Conservation (phyloP, 2,329 filamentous ascomycete species). For the Paecilomyces sp. region DNA sequence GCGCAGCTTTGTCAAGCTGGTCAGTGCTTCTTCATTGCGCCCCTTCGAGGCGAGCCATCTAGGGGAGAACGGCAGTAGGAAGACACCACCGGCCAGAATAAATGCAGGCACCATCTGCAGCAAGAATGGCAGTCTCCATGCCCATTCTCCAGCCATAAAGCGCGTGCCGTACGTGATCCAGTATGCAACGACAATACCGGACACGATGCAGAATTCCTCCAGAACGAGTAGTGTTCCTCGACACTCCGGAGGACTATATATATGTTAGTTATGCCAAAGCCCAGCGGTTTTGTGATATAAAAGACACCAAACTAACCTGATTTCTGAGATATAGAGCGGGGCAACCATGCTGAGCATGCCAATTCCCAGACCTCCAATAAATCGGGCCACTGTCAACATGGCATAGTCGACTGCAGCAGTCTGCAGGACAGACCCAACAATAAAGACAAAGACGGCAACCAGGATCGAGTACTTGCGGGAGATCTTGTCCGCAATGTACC, state of each 20-base stretch:
- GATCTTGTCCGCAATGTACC: constrained; percentile 46
- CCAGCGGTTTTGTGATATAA: background rate
- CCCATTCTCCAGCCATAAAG: background rate
- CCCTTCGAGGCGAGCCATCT: constrained; percentile 46
- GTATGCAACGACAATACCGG: constrained; percentile 8
- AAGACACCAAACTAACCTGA: constrained; percentile 10
- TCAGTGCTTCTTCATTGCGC: constrained; percentile 43
- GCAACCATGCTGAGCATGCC: constrained; percentile 27
- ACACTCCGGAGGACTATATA: constrained; percentile 7
- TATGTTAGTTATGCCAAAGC: background rate
- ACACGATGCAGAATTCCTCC: constrained; percentile 9
- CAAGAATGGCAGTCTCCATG: background rate
- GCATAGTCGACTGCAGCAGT: constrained; percentile 44
- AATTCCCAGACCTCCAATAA: constrained; percentile 4
- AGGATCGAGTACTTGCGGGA: constrained; percentile 48
- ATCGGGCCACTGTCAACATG: constrained; percentile 36
- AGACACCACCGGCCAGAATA: constrained; percentile 28
- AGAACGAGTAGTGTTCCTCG: constrained; percentile 10
- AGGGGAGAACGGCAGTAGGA: constrained; percentile 49
- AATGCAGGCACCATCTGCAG: constrained; percentile 39
- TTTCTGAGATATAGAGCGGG: constrained; percentile 43
- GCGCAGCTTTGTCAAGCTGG: constrained; percentile 43
- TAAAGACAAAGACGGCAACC: constrained; percentile 46
- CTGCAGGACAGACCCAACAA: constrained; percentile 45
- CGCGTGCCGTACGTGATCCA: constrained; percentile 1